Base-by-base conservation (phyloP, 2,329 filamentous ascomycete genomes). In the Niveomyces coronatus region DNA sequence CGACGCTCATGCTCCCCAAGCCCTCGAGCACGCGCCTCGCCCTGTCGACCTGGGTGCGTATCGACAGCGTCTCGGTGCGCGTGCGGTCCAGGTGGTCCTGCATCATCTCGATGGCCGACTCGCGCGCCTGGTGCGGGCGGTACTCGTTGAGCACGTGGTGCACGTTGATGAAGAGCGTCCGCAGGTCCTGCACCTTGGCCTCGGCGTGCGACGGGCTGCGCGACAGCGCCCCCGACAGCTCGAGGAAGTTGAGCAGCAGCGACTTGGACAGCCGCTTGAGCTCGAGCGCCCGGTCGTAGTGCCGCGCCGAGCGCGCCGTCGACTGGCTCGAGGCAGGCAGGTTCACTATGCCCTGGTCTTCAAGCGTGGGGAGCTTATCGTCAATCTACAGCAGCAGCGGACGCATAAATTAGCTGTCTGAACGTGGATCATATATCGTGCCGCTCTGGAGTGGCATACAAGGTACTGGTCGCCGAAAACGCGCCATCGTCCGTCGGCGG, bases 91-190 rank as follows among this genome's bases (percentile, higher is more conserved):
- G 63, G 52, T 89, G 82, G 47, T 83, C 80, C 60, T 94, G 84
- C 82, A 95, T 87, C 66, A 89, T 74, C 47, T 81, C 63, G 22
- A 94, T 94, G 41, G 94, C 67, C 19, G 81, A 87, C 63, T 95
- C 88, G 31, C 89, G 67, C 17, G 88, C 87, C 62, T 96, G 89
- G 56, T 95, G 88, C 9, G 88, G 88, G 22, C 89, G 74, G 61
- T 94, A 96, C 58, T 94, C 81, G 58, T 98, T 98, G 47, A 96
- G 77, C 38, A 94, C 71, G 53, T 93, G 85, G 60, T 95, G 87
- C 53, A 93, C 82, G 57, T 96, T 96, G 57, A 89, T 79, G 45
- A 94, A 81, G 19, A 96, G 64, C 13, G 81, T 87, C 50, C 82
- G 73, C 22, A 98, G 62, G 56, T 96, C 82, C 31, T 76, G 68